These are phyloP conservation scores for Xylariales sp. DNA, from an alignment of 2,329 filamentous ascomycete genomes.

Conservation along the genomic window DNA sequence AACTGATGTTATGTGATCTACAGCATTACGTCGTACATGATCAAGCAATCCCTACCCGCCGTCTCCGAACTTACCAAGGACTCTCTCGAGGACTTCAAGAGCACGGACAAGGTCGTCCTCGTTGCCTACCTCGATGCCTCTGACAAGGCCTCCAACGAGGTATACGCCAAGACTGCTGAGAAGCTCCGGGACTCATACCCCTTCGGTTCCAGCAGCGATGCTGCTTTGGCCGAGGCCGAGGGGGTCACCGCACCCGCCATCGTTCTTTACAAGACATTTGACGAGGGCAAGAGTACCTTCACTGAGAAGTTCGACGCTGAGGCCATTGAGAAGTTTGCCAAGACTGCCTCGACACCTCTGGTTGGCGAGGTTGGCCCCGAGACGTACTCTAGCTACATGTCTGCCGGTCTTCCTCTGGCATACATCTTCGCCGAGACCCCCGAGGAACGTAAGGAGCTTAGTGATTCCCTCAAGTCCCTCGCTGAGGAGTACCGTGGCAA, in stretches of 20 bases:
- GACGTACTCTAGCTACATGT: conserved; percentile 95
- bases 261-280: conserved; percentile 95
- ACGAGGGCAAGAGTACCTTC: conserved; percentile 89
- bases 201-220: conserved; percentile 84
- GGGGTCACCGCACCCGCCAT: conserved; percentile 82
- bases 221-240: conserved; percentile 79
- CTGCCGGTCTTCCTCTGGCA: conserved; percentile 82
- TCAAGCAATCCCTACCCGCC: conserved; percentile 92
- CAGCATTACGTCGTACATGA: conserved; percentile 81
- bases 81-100: conserved; percentile 93
- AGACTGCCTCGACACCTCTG: conserved; percentile 79
- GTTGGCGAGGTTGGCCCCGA: conserved; percentile 96
- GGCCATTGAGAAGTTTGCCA: conserved; percentile 76
- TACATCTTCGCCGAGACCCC: conserved; percentile 95
- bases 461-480: conserved; percentile 74
- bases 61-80: conserved; percentile 80
- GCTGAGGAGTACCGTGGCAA: conserved; percentile 89
- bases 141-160: conserved; percentile 82
- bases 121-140: conserved; percentile 79
- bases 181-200: conserved; percentile 84
- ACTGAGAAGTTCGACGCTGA: conserved; percentile 76
- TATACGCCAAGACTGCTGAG: conserved; percentile 69
- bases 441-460: conserved; percentile 80
- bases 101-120: conserved; percentile 90
- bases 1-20: too few relatives aligned